Conservation (phyloP, 805 yeast genomes). For the Candida orba region DNA sequence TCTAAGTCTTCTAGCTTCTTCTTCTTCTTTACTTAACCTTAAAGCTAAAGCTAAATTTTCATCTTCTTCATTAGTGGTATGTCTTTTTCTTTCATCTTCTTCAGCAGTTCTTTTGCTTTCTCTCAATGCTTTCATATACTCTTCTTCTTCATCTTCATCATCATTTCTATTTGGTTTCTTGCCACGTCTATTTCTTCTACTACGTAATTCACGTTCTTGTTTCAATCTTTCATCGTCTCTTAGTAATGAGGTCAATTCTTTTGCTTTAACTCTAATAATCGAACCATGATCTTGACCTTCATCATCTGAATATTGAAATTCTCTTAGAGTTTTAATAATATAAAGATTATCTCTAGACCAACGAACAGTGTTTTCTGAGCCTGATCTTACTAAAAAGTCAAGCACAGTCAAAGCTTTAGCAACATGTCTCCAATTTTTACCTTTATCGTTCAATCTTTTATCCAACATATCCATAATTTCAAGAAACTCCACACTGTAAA, state of each 20-base stretch:
- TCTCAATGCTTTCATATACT: conserved; percentile 72
- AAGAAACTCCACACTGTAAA: conserved; percentile 53
- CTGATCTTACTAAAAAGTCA: conserved; percentile 79
- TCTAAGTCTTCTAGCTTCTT: conserved; percentile 50
- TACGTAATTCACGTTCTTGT: conserved; percentile 50
- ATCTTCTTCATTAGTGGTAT: conserved; percentile 32
- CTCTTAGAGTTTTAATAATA: conserved; percentile 82
- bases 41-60: conserved; percentile 62
- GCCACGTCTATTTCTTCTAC: conserved; percentile 31
- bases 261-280: conserved; percentile 81
- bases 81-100: conserved; percentile 62
- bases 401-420: conserved; percentile 86
- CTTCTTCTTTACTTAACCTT: conserved; percentile 69
- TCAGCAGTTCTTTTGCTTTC: conserved; percentile 76
- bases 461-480: conserved; percentile 94
- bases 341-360: conserved; percentile 91
- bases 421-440: conserved; percentile 95
- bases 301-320: conserved; percentile 78
- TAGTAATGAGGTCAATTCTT: conserved; percentile 73
- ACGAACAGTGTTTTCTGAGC: conserved; percentile 79
- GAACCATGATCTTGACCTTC: conserved; percentile 80
- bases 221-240: conserved; percentile 75
- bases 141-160: conserved; percentile 51
- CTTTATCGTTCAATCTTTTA: conserved; percentile 87
- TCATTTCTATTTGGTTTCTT: conserved; percentile 23